Percentiles rank a stretch among this genome's conserved stretches.
phyloP scores from a whole-genome alignment of 805 yeast species.

The Dipodascus geniculatus region DNA sequence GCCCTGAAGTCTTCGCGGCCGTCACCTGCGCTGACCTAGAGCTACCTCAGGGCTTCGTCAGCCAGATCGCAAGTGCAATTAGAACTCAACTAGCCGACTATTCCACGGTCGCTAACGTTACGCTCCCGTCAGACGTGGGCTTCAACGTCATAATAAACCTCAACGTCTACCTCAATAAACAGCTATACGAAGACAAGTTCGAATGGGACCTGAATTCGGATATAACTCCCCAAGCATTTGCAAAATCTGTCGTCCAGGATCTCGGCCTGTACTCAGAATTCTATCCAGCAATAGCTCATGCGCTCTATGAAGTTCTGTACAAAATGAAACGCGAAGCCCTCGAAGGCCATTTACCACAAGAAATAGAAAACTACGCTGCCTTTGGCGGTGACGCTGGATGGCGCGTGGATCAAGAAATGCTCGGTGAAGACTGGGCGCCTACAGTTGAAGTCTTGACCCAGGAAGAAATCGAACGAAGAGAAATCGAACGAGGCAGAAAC shows the following conservation, averaged over 20 bases:
- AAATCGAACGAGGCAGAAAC: slow-evolving; percentile 87
- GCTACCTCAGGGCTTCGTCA: slow-evolving; percentile 45
- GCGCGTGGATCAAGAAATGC: slow-evolving; percentile 61
- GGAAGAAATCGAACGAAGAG: slow-evolving; percentile 90
- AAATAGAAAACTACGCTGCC: slow-evolving; percentile 46
- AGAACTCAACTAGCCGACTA: slow-evolving; percentile 72
- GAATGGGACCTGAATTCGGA: slow-evolving; percentile 73
- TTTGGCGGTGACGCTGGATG: slow-evolving; percentile 52
- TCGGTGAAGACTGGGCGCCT: slow-evolving; percentile 82
- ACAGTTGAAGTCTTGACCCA: slow-evolving; percentile 74
- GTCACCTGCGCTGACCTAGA: slow-evolving; percentile 77
- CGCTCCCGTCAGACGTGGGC: slow-evolving; percentile 53
- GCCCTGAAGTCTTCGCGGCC: slow-evolving; percentile 66
- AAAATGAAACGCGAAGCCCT: slow-evolving; percentile 71
- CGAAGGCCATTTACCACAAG: slow-evolving; percentile 50
- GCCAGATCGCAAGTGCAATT: slow-evolving; percentile 62
- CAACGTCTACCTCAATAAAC: slow-evolving; percentile 71
- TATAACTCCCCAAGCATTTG: slow-evolving; percentile 74
- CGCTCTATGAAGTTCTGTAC: slow-evolving; percentile 69
- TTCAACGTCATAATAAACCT: slow-evolving; percentile 71
- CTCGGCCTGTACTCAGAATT: slow-evolving; percentile 79
- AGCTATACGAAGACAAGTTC: slow-evolving; percentile 78
- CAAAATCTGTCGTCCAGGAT: slow-evolving; percentile 70
- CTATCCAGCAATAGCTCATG: slow-evolving; percentile 77
- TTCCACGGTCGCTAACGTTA: slow-evolving; percentile 47